Conservation (phyloP, 2,329 filamentous ascomycete genomes). For the Botrytis aclada region DNA sequence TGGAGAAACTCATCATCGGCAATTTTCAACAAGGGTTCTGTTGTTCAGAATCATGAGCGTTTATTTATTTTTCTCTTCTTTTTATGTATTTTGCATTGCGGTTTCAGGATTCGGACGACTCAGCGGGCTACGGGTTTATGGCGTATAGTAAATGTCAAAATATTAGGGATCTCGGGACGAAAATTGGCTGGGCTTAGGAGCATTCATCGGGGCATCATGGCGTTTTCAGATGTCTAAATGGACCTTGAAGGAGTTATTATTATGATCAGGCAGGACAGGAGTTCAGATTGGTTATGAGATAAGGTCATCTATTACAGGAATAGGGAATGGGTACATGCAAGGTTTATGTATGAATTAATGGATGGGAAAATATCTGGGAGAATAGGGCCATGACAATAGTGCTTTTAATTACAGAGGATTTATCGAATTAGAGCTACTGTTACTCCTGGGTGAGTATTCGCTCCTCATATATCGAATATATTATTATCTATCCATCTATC, state of each 20-base stretch:
- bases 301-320: neutral
- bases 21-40: conserved; percentile 26
- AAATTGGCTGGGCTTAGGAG: neutral
- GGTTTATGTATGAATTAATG: conserved; percentile 11
- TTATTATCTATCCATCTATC: neutral
- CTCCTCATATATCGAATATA: neutral
- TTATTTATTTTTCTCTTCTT: neutral
- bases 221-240: neutral
- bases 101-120: neutral
- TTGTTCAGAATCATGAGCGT: conserved; percentile 7
- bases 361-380: neutral
- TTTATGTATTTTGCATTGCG: conserved; percentile 7
- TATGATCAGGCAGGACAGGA: conserved; percentile 3
- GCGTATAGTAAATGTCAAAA: neutral
- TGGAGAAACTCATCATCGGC: conserved; percentile 49
- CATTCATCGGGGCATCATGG: neutral
- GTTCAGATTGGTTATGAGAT: neutral
- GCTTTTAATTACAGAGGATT: neutral
- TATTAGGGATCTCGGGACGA: neutral
- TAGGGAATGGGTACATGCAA: neutral
- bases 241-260: neutral
- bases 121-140: neutral
- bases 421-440: neutral
- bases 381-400: neutral
- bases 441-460: neutral